Percentiles rank a stretch among this genome's conserved stretches.
Evolutionary conservation across 257 asterid genomes (phyloP).

Genomic region (Pogostemon cablin): DNA sequence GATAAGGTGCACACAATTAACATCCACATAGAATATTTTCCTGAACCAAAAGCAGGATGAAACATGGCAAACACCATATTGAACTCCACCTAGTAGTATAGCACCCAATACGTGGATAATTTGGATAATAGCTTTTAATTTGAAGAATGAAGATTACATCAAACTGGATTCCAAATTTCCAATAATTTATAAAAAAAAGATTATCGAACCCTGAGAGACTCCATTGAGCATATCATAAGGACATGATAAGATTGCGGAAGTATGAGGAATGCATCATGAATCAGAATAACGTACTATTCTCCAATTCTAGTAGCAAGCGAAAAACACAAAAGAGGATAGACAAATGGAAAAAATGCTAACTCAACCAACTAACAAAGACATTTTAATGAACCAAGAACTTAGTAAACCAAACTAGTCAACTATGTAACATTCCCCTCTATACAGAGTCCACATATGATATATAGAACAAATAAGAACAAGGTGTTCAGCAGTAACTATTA

Average conservation of each 20-base stretch:
- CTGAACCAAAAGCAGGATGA: constrained; percentile 20
- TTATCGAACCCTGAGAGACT: constrained; percentile 13
- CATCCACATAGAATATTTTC: constrained; percentile 24
- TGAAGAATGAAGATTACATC: background rate
- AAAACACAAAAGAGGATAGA: background rate
- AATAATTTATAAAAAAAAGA: constrained; percentile 12
- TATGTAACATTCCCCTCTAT: constrained; percentile 1
- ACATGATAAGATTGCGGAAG: constrained; percentile 15
- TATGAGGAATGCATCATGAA: constrained; percentile 19
- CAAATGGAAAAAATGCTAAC: constrained; percentile 21
- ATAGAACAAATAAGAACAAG: constrained; percentile 16
- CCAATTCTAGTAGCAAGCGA: constrained; percentile 12
- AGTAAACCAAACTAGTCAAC: constrained; percentile 12
- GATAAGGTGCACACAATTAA: constrained; percentile 9
- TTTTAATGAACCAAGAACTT: constrained; percentile 25
- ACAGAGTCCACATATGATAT: constrained; percentile 18
- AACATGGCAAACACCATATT: constrained; percentile 5
- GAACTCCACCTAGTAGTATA: constrained; percentile 20
- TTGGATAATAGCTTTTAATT: background rate
- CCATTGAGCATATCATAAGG: constrained; percentile 4
- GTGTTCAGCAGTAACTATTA: constrained; percentile 10
- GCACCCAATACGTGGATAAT: constrained; percentile 21
- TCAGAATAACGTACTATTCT: background rate
- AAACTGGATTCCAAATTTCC: background rate
- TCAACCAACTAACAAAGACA: constrained; percentile 9